Evolutionary conservation across 805 yeast species (phyloP).

Genomic region (Kazachstania martiniae): DNA sequence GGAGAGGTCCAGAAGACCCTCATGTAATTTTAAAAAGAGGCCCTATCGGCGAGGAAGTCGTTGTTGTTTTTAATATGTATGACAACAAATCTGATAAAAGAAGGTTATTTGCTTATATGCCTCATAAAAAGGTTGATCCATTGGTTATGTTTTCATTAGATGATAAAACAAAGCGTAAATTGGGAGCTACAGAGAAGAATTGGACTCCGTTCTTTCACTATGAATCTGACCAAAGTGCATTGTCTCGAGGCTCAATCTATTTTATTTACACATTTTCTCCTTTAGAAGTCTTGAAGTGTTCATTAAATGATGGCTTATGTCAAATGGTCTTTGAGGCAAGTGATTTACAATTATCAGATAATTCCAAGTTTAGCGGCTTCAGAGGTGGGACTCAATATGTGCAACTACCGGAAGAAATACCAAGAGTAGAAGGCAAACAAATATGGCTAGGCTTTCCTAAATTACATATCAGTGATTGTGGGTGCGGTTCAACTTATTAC

Average conservation of each 20-base stretch:
- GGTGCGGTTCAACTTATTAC: slow-evolving; percentile 11
- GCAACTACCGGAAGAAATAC: slow-evolving; percentile 9
- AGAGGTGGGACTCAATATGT: slow-evolving; percentile 18
- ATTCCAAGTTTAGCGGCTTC: slow-evolving; percentile 7
- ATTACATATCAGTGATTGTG: slow-evolving; percentile 10
- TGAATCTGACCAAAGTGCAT: background rate
- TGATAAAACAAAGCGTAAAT: slow-evolving; percentile 4
- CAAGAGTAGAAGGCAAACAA: slow-evolving; percentile 9
- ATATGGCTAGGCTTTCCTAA: slow-evolving; percentile 18
- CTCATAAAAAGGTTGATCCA: slow-evolving; percentile 10
- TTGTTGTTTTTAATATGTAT: slow-evolving; percentile 10
- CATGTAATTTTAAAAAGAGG: slow-evolving; percentile 3
- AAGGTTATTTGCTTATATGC: slow-evolving; percentile 8
- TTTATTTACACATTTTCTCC: slow-evolving; percentile 14
- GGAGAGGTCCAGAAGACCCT: slow-evolving; percentile 9
- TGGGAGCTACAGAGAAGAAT: slow-evolving; percentile 6
- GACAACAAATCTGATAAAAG: slow-evolving; percentile 5
- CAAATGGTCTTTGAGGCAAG: slow-evolving; percentile 8
- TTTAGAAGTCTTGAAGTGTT: slow-evolving; percentile 13
- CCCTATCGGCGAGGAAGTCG: slow-evolving; percentile 8
- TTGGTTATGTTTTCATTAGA: slow-evolving; percentile 4
- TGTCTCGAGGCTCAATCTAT: slow-evolving; percentile 12
- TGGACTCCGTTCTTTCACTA: slow-evolving; percentile 11
- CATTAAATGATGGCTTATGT: slow-evolving; percentile 14
- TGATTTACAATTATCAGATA: slow-evolving; percentile 5